Conservation (phyloP, 2,329 filamentous ascomycete genomes). For the Seiridium unicorne region DNA sequence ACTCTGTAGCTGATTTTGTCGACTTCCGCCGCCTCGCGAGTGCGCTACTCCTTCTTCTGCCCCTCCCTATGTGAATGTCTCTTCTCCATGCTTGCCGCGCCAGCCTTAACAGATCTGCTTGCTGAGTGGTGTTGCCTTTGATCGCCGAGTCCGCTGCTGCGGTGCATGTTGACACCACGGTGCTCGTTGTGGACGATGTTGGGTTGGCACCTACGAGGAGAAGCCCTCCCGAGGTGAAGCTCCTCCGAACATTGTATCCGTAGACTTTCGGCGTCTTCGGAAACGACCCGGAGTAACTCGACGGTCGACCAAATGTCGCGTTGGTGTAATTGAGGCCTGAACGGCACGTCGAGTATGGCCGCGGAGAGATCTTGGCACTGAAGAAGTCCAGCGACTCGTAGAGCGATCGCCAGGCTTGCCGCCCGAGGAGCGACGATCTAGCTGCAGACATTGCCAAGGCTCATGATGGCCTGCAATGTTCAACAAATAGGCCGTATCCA, state of each 20-base stretch:
- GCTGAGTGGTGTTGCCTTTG: conserved; percentile 21
- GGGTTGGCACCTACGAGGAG: conserved; percentile 47
- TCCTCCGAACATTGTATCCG: conserved; percentile 41
- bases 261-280: conserved; percentile 27
- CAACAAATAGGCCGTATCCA: background rate
- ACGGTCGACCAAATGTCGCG: conserved; percentile 17
- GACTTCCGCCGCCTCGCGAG: conserved; percentile 26
- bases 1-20: conserved; percentile 26
- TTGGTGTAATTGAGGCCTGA: conserved; percentile 16
- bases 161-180: conserved; percentile 37
- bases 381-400: conserved; percentile 25
- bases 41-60: conserved; percentile 12
- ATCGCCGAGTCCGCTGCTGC: conserved; percentile 35
- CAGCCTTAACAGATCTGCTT: conserved; percentile 31
- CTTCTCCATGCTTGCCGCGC: conserved; percentile 36
- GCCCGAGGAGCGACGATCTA: conserved; percentile 29
- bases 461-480: conserved; percentile 22
- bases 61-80: conserved; percentile 26
- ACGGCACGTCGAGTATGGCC: conserved; percentile 16
- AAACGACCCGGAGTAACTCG: conserved; percentile 23
- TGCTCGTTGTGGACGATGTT: conserved; percentile 33
- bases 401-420: conserved; percentile 26
- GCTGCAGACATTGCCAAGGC: conserved; percentile 25
- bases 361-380: conserved; percentile 20
- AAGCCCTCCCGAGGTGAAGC: conserved; percentile 54